Evolutionary conservation across 495 filamentous ascomycete species (phyloP), one percentile per base, ranked within the genome.

Genomic region (Talaromyces thailandensis): DNA sequence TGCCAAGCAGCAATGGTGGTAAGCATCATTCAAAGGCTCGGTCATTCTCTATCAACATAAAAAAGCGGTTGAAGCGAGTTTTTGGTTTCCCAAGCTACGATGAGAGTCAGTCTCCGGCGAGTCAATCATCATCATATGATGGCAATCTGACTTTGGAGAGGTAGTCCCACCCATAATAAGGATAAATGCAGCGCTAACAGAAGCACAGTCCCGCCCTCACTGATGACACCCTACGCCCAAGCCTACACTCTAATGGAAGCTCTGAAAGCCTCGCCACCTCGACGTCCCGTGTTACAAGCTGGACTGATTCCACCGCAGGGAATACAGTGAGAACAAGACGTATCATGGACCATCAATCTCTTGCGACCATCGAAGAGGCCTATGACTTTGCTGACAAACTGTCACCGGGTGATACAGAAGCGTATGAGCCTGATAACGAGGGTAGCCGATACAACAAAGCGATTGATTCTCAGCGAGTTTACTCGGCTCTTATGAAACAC

Each of bases 251-350:
- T 29, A 67, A 76, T 7, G 71, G 69, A 63, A 86, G 80, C 65
- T 79, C 74, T 28, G 71, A 69, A 58, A 83, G 71, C 64, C 60
- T 79, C 9, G 79, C 74, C 24, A 81, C 84, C 25, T 82, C 83
- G 18, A 81, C 75, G 56, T 91, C 89, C 59, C 80, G 87, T 16
- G 81, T 92, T 43, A 92, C 88, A 14, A 93, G 90, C 68, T 92
- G 89, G 90, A 80, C 82, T 4, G 81, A 87, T 65, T 93, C 84
- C 2, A 84, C 80, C 0, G 72, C 68, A n/a, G 73, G 76, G 61
- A 80, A 81, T 58, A 83, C 81, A 5, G 70, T 79, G 24, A 68
- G 71, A 5, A 70, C 74, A 4, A 67, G 69, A 16, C 75, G 64
- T 11, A 53, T 67, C 32, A 68, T 69, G 66, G 83, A 84, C 48